Percentiles rank a stretch among this genome's conserved stretches.
phyloP scores from a whole-genome alignment of 73 alveolate genomes.

The Halteria grandinella region DNA sequence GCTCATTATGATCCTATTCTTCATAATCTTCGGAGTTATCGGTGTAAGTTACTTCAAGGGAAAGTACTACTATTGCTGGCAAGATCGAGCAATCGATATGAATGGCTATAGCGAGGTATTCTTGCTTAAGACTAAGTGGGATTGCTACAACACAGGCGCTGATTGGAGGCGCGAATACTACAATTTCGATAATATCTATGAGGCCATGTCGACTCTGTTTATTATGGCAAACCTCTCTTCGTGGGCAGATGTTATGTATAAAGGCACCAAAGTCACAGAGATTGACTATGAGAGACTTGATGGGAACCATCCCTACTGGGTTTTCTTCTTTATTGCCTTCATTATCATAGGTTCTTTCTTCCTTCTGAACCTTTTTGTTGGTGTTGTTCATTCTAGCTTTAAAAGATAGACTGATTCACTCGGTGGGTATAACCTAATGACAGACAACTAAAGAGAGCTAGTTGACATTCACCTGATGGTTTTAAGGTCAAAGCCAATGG shows the following conservation, averaged over 20 bases:
- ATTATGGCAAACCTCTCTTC: constrained; percentile 67
- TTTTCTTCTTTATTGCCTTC: constrained; percentile 63
- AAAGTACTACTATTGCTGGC: constrained; percentile 34
- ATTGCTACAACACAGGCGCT: constrained; percentile 64
- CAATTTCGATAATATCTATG: constrained; percentile 62
- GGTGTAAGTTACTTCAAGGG: constrained; percentile 79
- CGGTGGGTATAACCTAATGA: constrained; percentile 48
- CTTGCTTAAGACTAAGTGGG: constrained; percentile 31
- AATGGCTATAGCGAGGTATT: too few relatives aligned
- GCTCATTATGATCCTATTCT: constrained; percentile 69
- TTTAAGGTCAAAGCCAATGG: constrained; percentile 40
- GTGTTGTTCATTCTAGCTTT: constrained; percentile 70
- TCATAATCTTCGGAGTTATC: constrained; percentile 73
- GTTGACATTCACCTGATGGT: constrained; percentile 51
- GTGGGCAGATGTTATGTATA: constrained; percentile 69
- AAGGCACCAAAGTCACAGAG: constrained; percentile 56
- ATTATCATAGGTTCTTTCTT: constrained; percentile 67
- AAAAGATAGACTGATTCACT: constrained; percentile 56
- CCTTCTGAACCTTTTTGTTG: constrained; percentile 71
- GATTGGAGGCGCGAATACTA: constrained; percentile 54
- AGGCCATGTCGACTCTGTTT: constrained; percentile 67
- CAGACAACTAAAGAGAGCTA: constrained; percentile 61
- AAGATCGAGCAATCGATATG: neutral
- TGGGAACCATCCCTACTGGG: constrained; percentile 53
- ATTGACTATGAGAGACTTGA: constrained; percentile 38